Evolutionary conservation across 441 rosid species (phyloP), one percentile per base, ranked within the genome.

Genomic region (Biscutella laevigata): DNA sequence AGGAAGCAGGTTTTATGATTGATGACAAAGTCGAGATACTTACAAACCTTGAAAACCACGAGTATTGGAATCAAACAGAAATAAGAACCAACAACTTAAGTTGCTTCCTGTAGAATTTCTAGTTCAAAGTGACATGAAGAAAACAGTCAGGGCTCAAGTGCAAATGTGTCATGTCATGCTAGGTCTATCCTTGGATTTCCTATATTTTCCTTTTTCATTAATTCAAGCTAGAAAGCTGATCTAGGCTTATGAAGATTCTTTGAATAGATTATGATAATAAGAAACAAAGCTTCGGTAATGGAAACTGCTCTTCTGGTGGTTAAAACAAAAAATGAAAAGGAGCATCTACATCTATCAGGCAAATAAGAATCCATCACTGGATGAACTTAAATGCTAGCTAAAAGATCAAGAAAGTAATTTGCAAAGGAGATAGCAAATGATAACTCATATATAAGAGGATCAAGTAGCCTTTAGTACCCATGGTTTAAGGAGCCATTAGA

Each of bases 401-500:
- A 46, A 30, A 50, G 25, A 11, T 33, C 29, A 46, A 24, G 43
- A 20, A 9, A 26, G 10, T 14, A 34, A 46, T 29, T 44, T 15
- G n/a, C 37, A 35, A 30, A 12, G 64, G 32, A 35, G 22, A 13
- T 33, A 21, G 7, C 15, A 35, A 4, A 6, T 4, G 7, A 9
- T 11, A 22, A 34, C 36, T n/a, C 6, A 35, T n/a, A 24, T 10
- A 37, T 29, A 32, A 5, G 35, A 32, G 35, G 4, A 2, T 11
- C 10, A 41, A 30, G 43, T 45, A 11, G 17, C 6, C 5, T 25
- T 5, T 33, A 37, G 39, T 76, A 83, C 91, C 87, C 70, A 19
- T 55, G 60, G 47, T 62, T 45, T 26, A 62, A 59, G 46, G 71
- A 65, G 67, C 73, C 79, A 67, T 67, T 75, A 10, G 77, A 61